phyloP scores from a whole-genome alignment of 352 stramenopile genomes.

The Phytophthora idaei region DNA sequence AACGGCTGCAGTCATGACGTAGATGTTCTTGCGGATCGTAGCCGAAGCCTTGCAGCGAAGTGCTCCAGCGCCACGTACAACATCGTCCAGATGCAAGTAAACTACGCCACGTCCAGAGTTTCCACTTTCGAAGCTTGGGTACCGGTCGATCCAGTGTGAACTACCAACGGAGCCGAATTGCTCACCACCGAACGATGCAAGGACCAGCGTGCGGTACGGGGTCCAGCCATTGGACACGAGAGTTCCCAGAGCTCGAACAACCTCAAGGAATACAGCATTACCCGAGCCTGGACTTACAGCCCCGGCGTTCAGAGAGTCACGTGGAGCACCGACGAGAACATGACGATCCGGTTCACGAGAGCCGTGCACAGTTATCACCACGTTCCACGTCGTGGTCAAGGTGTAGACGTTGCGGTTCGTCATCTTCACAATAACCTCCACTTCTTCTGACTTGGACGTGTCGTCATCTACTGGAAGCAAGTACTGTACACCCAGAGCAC shows the following conservation, averaged over 20 bases:
- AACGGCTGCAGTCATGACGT: conserved; percentile 70
- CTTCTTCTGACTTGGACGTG: conserved; percentile 28
- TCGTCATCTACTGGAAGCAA: conserved; percentile 26
- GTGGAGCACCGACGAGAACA: conserved; percentile 72
- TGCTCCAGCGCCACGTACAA: conserved; percentile 66
- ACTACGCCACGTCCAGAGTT: conserved; percentile 66
- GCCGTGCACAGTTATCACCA: conserved; percentile 73
- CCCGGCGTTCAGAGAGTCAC: conserved; percentile 72
- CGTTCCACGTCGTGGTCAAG: conserved; percentile 80
- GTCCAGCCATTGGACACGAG: conserved; percentile 74
- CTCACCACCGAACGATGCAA: conserved; percentile 80
- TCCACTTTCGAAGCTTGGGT: conserved; percentile 52
- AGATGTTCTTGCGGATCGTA: conserved; percentile 78
- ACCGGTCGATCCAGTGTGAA: conserved; percentile 85
- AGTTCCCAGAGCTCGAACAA: conserved; percentile 63
- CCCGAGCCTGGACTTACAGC: conserved; percentile 68
- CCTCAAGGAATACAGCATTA: conserved; percentile 81
- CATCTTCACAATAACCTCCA: conserved; percentile 42
- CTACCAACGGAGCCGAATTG: conserved; percentile 82
- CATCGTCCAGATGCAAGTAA: conserved; percentile 77
- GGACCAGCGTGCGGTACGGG: conserved; percentile 76
- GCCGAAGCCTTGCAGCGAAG: conserved; percentile 74
- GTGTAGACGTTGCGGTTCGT: conserved; percentile 74
- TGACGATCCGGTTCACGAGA: conserved; percentile 79
- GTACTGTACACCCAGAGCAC: conserved; percentile 42